Percentiles rank a stretch among this genome's conserved stretches.
Conservation (phyloP, 352 stramenopile species). For the Globisporangium perplexum region DNA sequence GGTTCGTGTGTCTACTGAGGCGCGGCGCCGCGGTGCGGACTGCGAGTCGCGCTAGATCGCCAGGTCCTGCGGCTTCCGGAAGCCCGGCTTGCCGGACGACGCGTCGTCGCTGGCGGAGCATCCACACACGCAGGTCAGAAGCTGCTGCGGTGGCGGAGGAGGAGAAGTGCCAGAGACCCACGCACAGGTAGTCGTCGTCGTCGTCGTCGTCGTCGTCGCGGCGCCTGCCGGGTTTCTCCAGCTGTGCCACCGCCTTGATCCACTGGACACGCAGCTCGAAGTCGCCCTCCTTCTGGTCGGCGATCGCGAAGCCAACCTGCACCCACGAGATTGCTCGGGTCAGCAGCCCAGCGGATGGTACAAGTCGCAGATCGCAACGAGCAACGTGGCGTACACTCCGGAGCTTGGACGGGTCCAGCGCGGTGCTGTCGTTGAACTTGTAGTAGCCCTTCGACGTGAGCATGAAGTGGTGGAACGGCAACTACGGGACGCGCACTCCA, state of each 20-base stretch:
- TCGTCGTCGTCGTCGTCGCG: slow-evolving; percentile 24
- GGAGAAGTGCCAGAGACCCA: not conserved
- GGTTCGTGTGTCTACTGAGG: not conserved
- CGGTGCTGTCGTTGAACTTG: slow-evolving; percentile 71
- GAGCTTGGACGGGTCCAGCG: slow-evolving; percentile 69
- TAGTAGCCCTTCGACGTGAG: slow-evolving; percentile 79
- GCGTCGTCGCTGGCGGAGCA: slow-evolving; percentile 21
- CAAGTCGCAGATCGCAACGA: not conserved
- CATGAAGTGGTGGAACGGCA: slow-evolving; percentile 77
- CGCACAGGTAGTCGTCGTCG: slow-evolving; percentile 10
- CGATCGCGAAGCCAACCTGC: slow-evolving; percentile 80
- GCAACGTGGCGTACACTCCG: slow-evolving; percentile 40
- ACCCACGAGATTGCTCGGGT: not conserved
- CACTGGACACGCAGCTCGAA: slow-evolving; percentile 82
- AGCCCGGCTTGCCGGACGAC: slow-evolving; percentile 26
- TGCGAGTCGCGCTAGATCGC: slow-evolving; percentile 35
- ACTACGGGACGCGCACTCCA: slow-evolving; percentile 16
- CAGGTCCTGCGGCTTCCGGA: slow-evolving; percentile 57
- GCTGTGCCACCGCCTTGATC: slow-evolving; percentile 77
- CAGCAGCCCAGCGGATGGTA: not conserved
- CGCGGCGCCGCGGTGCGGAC: not conserved
- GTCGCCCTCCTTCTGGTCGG: slow-evolving; percentile 81
- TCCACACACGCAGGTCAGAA: not conserved
- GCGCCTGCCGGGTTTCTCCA: slow-evolving; percentile 27
- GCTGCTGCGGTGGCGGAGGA: not conserved